phyloP scores from a whole-genome alignment of 306 rosid genomes.

The Begonia loranthoides region DNA sequence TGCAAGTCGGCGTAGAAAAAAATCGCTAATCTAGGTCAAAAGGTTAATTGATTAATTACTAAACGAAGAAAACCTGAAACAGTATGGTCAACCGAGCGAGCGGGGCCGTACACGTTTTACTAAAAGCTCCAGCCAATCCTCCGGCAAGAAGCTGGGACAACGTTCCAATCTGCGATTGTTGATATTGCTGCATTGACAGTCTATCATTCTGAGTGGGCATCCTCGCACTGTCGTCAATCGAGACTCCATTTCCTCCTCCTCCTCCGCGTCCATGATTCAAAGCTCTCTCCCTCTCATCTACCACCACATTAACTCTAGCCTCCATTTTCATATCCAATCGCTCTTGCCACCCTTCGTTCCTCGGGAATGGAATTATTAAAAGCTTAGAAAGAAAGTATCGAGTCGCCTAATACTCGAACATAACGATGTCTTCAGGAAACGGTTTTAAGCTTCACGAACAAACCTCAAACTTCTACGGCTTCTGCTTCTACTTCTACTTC shows the following conservation, averaged over 20 bases:
- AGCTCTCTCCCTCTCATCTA: slow-evolving; percentile 46
- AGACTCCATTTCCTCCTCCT: slow-evolving; percentile 15
- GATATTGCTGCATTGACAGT: slow-evolving; percentile 19
- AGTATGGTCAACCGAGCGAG: slow-evolving; percentile 92
- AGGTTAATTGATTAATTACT: too few species aligned
- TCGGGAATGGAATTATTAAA: too few species aligned
- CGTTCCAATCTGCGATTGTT: slow-evolving; percentile 61
- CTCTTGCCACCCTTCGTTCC: slow-evolving; percentile 4
- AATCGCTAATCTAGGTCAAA: too few species aligned
- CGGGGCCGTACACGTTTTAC: slow-evolving; percentile 95
- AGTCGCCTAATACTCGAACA: too few species aligned
- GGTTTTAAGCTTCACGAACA: too few species aligned
- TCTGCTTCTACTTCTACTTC: too few species aligned
- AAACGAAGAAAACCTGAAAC: slow-evolving; percentile 50
- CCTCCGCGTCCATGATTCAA: slow-evolving; percentile 33
- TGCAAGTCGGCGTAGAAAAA: too few species aligned
- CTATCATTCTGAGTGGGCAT: slow-evolving; percentile 25
- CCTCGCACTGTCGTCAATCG: slow-evolving; percentile 54
- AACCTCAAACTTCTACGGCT: too few species aligned
- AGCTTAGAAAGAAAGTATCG: too few species aligned
- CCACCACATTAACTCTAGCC: slow-evolving; percentile 64
- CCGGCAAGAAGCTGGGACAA: slow-evolving; percentile 84
- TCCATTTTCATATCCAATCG: slow-evolving; percentile 62
- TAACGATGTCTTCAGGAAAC: too few species aligned
- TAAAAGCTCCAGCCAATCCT: slow-evolving; percentile 87